Evolutionary conservation across 306 rosid genomes (phyloP), one percentile per base, ranked within the genome.

Genomic region (Inga oerstediana): DNA sequence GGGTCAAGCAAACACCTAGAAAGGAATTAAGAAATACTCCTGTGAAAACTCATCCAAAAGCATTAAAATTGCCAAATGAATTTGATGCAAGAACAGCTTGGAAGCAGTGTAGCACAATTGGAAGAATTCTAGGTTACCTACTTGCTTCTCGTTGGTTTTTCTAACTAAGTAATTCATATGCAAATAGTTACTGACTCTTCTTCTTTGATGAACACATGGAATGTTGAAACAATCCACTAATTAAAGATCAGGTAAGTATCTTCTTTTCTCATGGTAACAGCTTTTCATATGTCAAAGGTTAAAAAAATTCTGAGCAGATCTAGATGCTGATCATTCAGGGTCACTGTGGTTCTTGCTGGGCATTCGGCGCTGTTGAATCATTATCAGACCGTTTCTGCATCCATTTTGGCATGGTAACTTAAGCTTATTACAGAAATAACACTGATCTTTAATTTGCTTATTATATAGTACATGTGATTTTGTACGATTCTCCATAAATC

Each of bases 341-440:
- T 76, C 99, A 96, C 84, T 96, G 99, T 88, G 99, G 99, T 84
- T 96, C 99, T 84, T 96, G 99, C 83, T 96, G 99, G 99, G 99
- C 99, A 59, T 96, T 93, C 86, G 98, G 92, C 59, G 99, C 99
- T 45, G 99, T 93, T 65, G 99, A 96, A 85, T 83, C 99, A 65
- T 81, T 96, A 32, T 87, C 92, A 51, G 98, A 96, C 81, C 99
- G 99, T 15, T 96, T 96, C 82, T 96, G 99, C 88, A 86, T 93
- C 84, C 92, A 91, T 74, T 92, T 81, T 76, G 85, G 79, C 65
- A 43, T 78, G 94, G 99, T 95, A 83, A 82, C 79, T 72, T 20
- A 51, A 66, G 54, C 45, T 79, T 79, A 67, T 67, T 11, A 58
- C 32, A 19, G 70, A 65, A 81, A 44, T 58, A 51, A 75, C 52